phyloP scores from a whole-genome alignment of 257 asterid species.

The Eucommia ulmoides region DNA sequence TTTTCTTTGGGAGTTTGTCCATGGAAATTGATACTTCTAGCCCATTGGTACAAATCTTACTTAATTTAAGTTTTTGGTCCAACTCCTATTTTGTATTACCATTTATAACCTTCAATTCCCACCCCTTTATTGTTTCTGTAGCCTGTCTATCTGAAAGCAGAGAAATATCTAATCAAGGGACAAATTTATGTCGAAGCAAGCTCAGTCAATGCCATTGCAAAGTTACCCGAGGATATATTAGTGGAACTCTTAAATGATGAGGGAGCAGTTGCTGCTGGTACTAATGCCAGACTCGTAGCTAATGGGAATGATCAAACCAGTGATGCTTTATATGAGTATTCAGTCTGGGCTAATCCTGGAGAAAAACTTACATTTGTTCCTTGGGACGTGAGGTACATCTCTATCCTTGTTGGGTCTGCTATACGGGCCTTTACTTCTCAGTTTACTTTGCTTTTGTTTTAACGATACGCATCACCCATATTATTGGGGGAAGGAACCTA shows the following conservation, averaged over 20 bases:
- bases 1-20: slow-evolving; percentile 69
- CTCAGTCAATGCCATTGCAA: slow-evolving; percentile 13
- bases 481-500: too few relatives aligned
- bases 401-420: too few relatives aligned
- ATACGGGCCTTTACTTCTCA: too few relatives aligned
- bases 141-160: slow-evolving; percentile 81
- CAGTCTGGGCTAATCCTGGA: slow-evolving; percentile 71
- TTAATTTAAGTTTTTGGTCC: slow-evolving; percentile 2
- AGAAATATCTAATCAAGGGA: slow-evolving; percentile 77
- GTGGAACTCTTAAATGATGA: slow-evolving; percentile 46
- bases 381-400: slow-evolving; percentile 61
- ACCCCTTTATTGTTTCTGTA: slow-evolving; percentile 25
- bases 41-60: slow-evolving; percentile 38
- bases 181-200: slow-evolving; percentile 40
- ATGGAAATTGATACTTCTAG: slow-evolving; percentile 54
- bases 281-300: slow-evolving; percentile 32
- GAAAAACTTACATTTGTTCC: slow-evolving; percentile 61
- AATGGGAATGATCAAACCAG: slow-evolving; percentile 15
- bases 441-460: too few relatives aligned
- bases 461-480: too few relatives aligned
- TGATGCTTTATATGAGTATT: slow-evolving; percentile 48
- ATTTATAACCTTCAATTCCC: neutral
- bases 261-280: slow-evolving; percentile 40
- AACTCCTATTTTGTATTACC: neutral
- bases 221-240: slow-evolving; percentile 46